Conservation (phyloP, 108 stramenopile genomes). For the Nitzschia palea region DNA sequence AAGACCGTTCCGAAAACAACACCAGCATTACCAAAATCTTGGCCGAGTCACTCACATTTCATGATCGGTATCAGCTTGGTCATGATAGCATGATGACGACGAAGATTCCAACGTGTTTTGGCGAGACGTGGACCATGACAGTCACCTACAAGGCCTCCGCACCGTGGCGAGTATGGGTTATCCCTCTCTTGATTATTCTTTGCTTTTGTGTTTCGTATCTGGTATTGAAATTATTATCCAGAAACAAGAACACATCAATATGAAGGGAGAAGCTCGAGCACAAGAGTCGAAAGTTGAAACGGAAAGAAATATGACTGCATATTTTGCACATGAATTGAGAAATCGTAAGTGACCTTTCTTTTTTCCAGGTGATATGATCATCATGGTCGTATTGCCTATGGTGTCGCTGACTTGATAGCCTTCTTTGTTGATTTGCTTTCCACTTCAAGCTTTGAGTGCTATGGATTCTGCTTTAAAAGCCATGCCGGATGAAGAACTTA, state of each 20-base stretch:
- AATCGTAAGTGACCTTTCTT: conserved; percentile 20
- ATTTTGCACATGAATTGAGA: conserved; percentile 45
- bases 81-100: not conserved
- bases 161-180: not conserved
- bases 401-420: not conserved
- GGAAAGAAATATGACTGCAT: conserved; percentile 47
- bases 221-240: not conserved
- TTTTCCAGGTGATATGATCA: too few relatives aligned
- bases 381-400: not conserved
- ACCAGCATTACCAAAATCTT: not conserved
- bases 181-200: not conserved
- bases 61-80: too few relatives aligned
- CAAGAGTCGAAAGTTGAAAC: conserved; percentile 44
- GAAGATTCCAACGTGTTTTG: not conserved
- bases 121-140: conserved; percentile 12
- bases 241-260: not conserved
- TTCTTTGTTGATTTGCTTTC: not conserved
- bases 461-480: conserved; percentile 34
- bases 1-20: conserved; percentile 3
- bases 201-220: not conserved
- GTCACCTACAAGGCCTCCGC: not conserved
- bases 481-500: conserved; percentile 20
- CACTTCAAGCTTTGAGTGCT: conserved; percentile 23
- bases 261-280: not conserved
- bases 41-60: conserved; percentile 5